Conservation (phyloP, 23 red algal genomes). For the Pyropia haitanensis region DNA sequence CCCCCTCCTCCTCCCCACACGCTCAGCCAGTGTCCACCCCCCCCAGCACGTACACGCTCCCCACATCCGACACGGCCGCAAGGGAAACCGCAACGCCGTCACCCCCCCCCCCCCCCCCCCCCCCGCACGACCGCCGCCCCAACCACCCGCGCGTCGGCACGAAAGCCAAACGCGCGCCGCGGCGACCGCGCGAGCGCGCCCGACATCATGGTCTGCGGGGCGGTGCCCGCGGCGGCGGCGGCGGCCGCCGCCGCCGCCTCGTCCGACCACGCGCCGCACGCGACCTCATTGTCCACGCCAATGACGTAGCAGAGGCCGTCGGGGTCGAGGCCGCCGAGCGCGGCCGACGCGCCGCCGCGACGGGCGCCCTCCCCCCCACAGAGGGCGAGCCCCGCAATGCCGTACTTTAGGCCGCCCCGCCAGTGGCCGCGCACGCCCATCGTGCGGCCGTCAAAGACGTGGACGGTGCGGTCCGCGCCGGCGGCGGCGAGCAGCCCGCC, state of each 20-base stretch:
- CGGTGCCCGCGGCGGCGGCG: not conserved
- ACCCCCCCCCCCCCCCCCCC: too few species aligned
- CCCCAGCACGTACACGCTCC: too few species aligned
- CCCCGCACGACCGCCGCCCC: not conserved
- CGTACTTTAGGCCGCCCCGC: conserved; percentile 51
- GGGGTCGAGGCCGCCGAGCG: too few species aligned
- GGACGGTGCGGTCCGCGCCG: conserved; percentile 45
- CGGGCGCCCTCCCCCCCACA: conserved; percentile 7
- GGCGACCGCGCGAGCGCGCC: conserved; percentile 39
- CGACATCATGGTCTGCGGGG: conserved; percentile 49
- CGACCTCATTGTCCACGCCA: conserved; percentile 68
- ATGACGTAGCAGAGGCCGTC: conserved; percentile 11
- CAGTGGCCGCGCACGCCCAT: conserved; percentile 39
- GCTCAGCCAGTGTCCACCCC: too few species aligned
- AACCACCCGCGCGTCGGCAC: conserved; percentile 46
- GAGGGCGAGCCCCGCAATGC: conserved; percentile 14
- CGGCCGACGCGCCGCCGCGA: too few species aligned
- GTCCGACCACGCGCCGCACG: conserved; percentile 46
- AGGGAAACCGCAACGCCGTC: too few species aligned
- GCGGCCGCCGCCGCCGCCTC: conserved; percentile 6
- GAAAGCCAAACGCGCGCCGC: conserved; percentile 54
- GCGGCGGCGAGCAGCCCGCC: conserved; percentile 15
- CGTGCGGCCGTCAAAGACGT: conserved; percentile 32
- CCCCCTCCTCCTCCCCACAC: too few species aligned
- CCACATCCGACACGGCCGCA: too few species aligned